phyloP scores from a whole-genome alignment of 169 alveolate species.

The Plasmodium malariae region DNA sequence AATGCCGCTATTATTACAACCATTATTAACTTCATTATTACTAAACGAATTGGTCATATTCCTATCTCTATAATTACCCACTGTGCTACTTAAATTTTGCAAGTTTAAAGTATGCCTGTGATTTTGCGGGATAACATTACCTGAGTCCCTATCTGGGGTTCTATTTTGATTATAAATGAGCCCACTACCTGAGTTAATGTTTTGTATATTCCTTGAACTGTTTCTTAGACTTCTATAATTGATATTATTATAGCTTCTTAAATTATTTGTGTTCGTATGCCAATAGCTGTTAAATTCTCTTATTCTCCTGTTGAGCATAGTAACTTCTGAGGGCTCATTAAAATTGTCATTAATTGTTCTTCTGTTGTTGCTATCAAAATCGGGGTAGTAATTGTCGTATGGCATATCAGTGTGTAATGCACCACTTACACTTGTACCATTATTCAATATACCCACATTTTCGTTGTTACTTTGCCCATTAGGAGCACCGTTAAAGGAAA shows the following conservation, averaged over 20 bases:
- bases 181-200: conserved; percentile 3
- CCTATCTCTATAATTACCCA: too few relatives aligned
- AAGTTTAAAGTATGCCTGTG: too few relatives aligned
- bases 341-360: conserved; percentile 26
- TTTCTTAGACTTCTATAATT: not conserved
- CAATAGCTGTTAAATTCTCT: conserved; percentile 62
- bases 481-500: not conserved
- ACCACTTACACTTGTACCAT: too few relatives aligned
- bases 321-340: conserved; percentile 64
- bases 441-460: too few relatives aligned
- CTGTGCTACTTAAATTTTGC: too few relatives aligned
- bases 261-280: conserved; percentile 13
- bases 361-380: not conserved
- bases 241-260: not conserved
- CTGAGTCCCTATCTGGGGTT: conserved; percentile 24
- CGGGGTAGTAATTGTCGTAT: not conserved
- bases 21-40: too few relatives aligned
- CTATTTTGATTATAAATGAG: conserved; percentile 30
- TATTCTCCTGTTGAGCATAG: conserved; percentile 67
- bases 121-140: not conserved
- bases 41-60: too few relatives aligned
- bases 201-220: not conserved
- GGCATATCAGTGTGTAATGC: not conserved
- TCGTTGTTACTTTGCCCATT: not conserved
- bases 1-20: too few relatives aligned